Evolutionary conservation across 257 asterid species (phyloP).

Genomic region (Fraxinus americana): DNA sequence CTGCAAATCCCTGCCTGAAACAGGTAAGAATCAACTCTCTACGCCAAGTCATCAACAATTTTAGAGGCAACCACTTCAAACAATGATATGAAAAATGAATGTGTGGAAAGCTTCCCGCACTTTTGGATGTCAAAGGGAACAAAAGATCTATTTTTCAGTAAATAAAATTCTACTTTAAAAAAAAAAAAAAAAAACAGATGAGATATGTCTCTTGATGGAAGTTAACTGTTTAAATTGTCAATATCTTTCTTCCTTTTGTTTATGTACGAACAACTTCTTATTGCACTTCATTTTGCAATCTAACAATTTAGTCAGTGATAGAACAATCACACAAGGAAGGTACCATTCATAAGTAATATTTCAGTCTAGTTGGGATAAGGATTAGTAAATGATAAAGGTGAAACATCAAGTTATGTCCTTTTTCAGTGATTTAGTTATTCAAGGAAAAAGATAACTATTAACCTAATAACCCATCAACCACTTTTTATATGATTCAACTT

Average conservation of each 20-base stretch:
- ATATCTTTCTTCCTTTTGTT: neutral
- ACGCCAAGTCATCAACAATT: conserved; percentile 32
- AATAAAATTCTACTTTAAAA: neutral
- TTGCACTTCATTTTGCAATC: neutral
- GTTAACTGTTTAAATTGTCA: neutral
- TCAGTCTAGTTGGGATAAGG: conserved; percentile 16
- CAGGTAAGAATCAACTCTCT: conserved; percentile 82
- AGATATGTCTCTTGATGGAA: neutral
- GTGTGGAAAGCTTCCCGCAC: conserved; percentile 10
- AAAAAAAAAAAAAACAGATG: neutral
- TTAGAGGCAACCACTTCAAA: conserved; percentile 22
- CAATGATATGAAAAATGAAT: conserved; percentile 10
- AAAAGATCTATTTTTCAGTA: conserved; percentile 13
- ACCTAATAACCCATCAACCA: neutral
- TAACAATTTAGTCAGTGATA: neutral
- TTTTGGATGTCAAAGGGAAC: conserved; percentile 23
- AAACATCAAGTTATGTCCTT: conserved; percentile 6
- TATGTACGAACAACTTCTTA: neutral
- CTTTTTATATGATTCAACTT: conserved; percentile 15
- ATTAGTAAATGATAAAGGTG: neutral
- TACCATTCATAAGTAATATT: neutral
- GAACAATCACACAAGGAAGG: neutral
- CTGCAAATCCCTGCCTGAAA: conserved; percentile 97
- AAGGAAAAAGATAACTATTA: neutral
- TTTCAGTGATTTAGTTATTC: neutral